phyloP scores from a whole-genome alignment of 768 basidiomycete species.

The Coprinopsis sp. region DNA sequence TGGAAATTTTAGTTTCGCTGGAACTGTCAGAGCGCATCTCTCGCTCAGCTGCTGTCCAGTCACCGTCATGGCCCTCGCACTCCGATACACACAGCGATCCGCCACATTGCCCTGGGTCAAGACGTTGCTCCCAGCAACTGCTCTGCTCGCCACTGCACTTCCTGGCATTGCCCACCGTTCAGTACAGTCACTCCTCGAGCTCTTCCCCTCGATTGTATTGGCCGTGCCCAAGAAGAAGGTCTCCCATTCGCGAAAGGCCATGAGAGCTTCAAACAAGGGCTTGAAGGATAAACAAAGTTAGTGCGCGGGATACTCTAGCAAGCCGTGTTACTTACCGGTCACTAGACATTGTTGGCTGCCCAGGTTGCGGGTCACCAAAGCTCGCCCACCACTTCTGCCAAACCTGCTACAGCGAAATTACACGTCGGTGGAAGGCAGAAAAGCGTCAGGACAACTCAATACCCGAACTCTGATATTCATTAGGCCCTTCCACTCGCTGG shows the following conservation, averaged over 20 bases:
- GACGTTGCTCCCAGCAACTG: constrained; percentile 17
- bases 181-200: constrained; percentile 49
- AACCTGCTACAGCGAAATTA: constrained; percentile 71
- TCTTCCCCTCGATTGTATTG: constrained; percentile 83
- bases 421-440: constrained; percentile 56
- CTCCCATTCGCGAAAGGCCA: constrained; percentile 91
- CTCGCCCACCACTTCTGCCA: constrained; percentile 86
- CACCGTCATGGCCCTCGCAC: constrained; percentile 17
- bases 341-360: constrained; percentile 84
- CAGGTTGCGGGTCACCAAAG: constrained; percentile 86
- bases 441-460: constrained; percentile 28
- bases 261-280: constrained; percentile 92
- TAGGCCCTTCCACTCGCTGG: neutral
- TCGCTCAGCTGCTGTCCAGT: neutral
- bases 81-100: constrained; percentile 18
- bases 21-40: constrained; percentile 9
- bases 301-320: constrained; percentile 17
- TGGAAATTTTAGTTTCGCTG: constrained; percentile 26
- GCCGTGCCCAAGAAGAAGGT: constrained; percentile 94
- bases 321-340: constrained; percentile 3
- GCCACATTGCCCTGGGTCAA: constrained; percentile 16
- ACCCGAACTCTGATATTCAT: constrained; percentile 34
- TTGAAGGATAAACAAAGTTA: constrained; percentile 89
- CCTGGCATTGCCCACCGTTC: constrained; percentile 22
- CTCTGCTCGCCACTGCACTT: constrained; percentile 19